A percentile compares a stretch with the other conserved stretches of the same genome.
These are phyloP conservation scores for Erigeron philadelphicus DNA, from an alignment of 140 eudicot species.

Conservation along the genomic window DNA sequence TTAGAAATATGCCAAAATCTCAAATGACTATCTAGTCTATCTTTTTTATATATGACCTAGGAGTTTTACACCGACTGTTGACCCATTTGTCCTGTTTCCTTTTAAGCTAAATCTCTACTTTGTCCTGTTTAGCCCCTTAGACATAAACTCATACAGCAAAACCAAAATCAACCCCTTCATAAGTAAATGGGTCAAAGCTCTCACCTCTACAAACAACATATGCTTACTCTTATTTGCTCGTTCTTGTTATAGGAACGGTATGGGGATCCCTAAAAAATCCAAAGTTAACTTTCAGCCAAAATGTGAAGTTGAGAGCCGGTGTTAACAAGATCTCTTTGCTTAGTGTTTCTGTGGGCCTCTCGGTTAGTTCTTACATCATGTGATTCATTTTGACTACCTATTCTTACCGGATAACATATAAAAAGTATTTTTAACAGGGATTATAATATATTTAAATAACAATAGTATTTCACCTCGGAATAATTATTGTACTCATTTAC, in stretches of 20 bases:
- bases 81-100: constrained; percentile 18
- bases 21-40: neutral
- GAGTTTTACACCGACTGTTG: neutral
- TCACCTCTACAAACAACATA: neutral
- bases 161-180: neutral
- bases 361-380: constrained; percentile 48
- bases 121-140: neutral
- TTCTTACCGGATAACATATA: neutral
- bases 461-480: too few species aligned
- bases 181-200: constrained; percentile 1
- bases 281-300: constrained; percentile 48
- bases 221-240: constrained; percentile 20
- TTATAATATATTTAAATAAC: too few species aligned
- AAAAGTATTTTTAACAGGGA: too few species aligned
- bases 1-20: neutral
- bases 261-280: constrained; percentile 70
- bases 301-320: constrained; percentile 67
- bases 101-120: neutral
- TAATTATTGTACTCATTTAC: constrained; percentile 11
- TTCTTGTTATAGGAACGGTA: constrained; percentile 49
- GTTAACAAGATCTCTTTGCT: constrained; percentile 75
- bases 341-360: constrained; percentile 76
- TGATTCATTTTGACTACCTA: neutral
- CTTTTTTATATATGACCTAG: neutral
- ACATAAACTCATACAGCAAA: constrained; percentile 5